Evolutionary conservation across 2,329 filamentous ascomycete species (phyloP).

Genomic region (Gaeumannomyces sp.): DNA sequence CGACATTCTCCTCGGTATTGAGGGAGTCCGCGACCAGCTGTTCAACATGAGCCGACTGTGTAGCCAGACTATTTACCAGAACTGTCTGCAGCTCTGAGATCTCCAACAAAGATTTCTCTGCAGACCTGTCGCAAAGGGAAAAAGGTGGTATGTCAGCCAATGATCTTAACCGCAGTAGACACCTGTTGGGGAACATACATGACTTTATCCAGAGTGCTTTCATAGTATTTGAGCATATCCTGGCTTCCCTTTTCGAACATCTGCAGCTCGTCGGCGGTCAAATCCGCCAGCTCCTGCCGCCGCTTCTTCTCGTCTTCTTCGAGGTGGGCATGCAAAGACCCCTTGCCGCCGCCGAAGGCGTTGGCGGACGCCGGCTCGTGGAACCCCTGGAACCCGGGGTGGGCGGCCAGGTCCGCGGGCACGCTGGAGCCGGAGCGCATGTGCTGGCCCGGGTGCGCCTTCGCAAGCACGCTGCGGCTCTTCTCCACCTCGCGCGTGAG

Average conservation of each 20-base stretch:
- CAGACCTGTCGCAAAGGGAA: conserved; percentile 49
- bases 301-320: conserved; percentile 20
- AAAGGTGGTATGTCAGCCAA: background rate
- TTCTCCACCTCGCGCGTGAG: conserved; percentile 81
- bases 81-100: conserved; percentile 89
- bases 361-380: background rate
- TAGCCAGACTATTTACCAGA: conserved; percentile 76
- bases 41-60: conserved; percentile 83
- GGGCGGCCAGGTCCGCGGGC: background rate
- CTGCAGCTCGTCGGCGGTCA: conserved; percentile 82
- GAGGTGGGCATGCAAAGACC: background rate
- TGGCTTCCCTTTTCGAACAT: conserved; percentile 92
- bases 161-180: background rate
- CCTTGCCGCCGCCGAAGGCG: background rate
- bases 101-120: conserved; percentile 84
- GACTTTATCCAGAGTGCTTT: conserved; percentile 90
- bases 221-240: conserved; percentile 87
- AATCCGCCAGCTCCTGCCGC: conserved; percentile 36
- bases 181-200: conserved; percentile 54
- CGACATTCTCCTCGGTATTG: conserved; percentile 78
- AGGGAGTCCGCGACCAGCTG: conserved; percentile 80
- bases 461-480: conserved; percentile 78
- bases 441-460: conserved; percentile 36
- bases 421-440: background rate
- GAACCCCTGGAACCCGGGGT: background rate